A percentile compares a stretch with the other conserved stretches of the same genome.
Evolutionary conservation across 352 stramenopile genomes (phyloP).

Genomic region (Globisporangium middletonii): DNA sequence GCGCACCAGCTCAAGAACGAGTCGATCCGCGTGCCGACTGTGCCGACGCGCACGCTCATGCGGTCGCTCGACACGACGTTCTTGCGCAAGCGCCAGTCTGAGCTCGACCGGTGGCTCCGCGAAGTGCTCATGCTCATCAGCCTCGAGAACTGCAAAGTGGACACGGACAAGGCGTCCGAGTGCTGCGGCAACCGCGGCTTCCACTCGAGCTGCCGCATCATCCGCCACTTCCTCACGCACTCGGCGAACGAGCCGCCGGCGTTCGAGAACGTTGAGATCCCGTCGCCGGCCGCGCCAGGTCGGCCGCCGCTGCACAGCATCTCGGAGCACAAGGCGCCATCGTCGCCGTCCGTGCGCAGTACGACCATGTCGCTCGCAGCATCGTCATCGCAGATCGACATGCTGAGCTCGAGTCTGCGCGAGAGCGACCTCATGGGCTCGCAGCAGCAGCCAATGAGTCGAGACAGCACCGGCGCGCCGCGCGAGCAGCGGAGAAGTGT

Average conservation of each 20-base stretch:
- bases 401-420: slow-evolving; percentile 38
- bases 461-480: slow-evolving; percentile 10
- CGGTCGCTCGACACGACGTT: slow-evolving; percentile 80
- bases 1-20: slow-evolving; percentile 77
- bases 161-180: slow-evolving; percentile 48
- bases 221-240: slow-evolving; percentile 70
- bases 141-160: slow-evolving; percentile 72
- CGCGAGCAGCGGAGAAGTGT: slow-evolving; percentile 48
- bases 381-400: slow-evolving; percentile 27
- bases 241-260: slow-evolving; percentile 65
- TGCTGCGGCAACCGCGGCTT: slow-evolving; percentile 68
- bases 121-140: slow-evolving; percentile 80
- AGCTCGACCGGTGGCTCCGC: slow-evolving; percentile 80
- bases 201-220: slow-evolving; percentile 58
- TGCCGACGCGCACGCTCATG: slow-evolving; percentile 77
- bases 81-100: slow-evolving; percentile 74
- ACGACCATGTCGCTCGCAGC: slow-evolving; percentile 10
- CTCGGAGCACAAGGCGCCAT: slow-evolving; percentile 37
- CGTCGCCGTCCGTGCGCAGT: slow-evolving; percentile 8
- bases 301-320: slow-evolving; percentile 37
- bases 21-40: slow-evolving; percentile 64
- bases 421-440: slow-evolving; percentile 34
- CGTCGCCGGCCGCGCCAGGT: slow-evolving; percentile 3
- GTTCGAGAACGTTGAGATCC: slow-evolving; percentile 50
- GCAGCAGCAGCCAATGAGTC: slow-evolving; percentile 13